Conservation (phyloP, 2,329 filamentous ascomycete genomes). For the Alternaria burnsii region DNA sequence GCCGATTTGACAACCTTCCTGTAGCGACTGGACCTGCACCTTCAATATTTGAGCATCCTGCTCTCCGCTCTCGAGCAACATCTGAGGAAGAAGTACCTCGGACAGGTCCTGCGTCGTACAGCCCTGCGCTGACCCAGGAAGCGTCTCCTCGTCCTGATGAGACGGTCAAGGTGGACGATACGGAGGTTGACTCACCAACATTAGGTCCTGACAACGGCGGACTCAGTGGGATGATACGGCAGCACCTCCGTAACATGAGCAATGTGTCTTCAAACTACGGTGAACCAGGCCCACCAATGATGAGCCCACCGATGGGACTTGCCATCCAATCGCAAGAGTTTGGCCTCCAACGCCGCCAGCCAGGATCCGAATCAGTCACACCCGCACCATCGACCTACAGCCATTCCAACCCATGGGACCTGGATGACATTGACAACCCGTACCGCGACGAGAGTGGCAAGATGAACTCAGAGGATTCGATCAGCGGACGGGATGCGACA, state of each 20-base stretch:
- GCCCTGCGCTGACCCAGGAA: conserved; percentile 21
- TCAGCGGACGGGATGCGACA: conserved; percentile 34
- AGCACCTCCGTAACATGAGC: conserved; percentile 84
- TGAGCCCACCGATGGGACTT: conserved; percentile 55
- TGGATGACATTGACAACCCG: conserved; percentile 59
- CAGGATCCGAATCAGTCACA: conserved; percentile 49
- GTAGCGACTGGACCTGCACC: conserved; percentile 45
- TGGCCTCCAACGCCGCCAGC: conserved; percentile 38
- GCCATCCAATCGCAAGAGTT: conserved; percentile 46
- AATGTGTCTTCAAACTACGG: conserved; percentile 79
- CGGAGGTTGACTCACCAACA: conserved; percentile 77
- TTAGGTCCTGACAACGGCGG: conserved; percentile 72
- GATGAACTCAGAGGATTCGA: conserved; percentile 46
- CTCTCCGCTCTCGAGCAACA: conserved; percentile 44
- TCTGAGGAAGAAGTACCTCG: conserved; percentile 28
- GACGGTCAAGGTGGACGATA: conserved; percentile 19
- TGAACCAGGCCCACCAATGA: conserved; percentile 48
- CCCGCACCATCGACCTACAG: conserved; percentile 59
- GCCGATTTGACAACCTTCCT: conserved; percentile 47
- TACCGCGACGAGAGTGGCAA: conserved; percentile 49
- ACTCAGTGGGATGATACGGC: conserved; percentile 81
- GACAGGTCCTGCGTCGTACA: conserved; percentile 10
- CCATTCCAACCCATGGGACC: conserved; percentile 64
- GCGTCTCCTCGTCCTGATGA: conserved; percentile 12
- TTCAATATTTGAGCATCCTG: conserved; percentile 49